Conservation (phyloP, 345 rosid genomes). For the Eucalyptus tenuipes region DNA sequence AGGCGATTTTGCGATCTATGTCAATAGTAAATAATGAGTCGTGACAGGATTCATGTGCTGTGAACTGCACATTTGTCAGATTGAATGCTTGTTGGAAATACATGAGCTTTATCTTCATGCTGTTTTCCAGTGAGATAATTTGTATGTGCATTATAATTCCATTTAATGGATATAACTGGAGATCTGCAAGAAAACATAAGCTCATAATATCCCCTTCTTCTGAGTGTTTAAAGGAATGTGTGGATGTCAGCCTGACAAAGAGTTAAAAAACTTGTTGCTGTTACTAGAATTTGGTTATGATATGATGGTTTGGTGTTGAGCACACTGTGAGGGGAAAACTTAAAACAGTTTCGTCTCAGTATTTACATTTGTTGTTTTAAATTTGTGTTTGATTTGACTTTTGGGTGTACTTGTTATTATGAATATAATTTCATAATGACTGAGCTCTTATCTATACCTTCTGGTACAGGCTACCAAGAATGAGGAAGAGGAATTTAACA, state of each 20-base stretch:
- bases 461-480: constrained; percentile 34
- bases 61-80: background rate
- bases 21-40: background rate
- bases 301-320: background rate
- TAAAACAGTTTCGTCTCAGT: background rate
- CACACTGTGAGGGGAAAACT: background rate
- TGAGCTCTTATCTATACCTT: background rate
- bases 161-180: background rate
- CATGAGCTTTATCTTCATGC: background rate
- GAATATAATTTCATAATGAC: background rate
- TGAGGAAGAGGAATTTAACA: constrained; percentile 95
- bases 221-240: background rate
- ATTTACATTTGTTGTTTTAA: background rate
- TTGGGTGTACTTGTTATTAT: background rate
- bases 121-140: background rate
- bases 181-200: background rate
- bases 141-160: background rate
- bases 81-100: background rate
- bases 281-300: background rate
- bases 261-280: background rate
- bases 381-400: background rate
- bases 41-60: background rate
- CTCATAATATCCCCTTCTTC: background rate
- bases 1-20: background rate
- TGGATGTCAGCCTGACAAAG: background rate